Percentiles rank a stretch among this genome's conserved stretches.
These are phyloP conservation scores for Cladorrhinum sp. DNA, from an alignment of 2,329 filamentous ascomycete species.

Conservation along the genomic window DNA sequence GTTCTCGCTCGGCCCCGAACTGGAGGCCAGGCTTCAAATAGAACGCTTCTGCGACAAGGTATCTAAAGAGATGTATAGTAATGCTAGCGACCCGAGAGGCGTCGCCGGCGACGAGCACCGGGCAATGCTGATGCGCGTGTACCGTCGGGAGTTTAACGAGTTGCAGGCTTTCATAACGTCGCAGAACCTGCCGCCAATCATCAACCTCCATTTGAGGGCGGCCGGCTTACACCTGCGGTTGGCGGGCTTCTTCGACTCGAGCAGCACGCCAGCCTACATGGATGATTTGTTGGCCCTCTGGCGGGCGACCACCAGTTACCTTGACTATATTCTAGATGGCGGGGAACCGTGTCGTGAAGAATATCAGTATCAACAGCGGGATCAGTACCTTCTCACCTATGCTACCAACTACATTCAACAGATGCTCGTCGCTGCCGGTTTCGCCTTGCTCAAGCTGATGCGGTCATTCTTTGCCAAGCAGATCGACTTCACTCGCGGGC, in stretches of 20 bases:
- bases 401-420: constrained; percentile 77
- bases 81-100: constrained; percentile 68
- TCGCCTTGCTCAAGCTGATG: constrained; percentile 74
- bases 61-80: constrained; percentile 76
- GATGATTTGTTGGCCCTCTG: constrained; percentile 74
- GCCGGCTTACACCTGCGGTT: constrained; percentile 73
- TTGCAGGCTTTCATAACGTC: constrained; percentile 59
- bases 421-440: constrained; percentile 79
- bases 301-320: constrained; percentile 66
- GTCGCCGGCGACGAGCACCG: constrained; percentile 66
- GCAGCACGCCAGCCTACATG: constrained; percentile 66
- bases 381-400: constrained; percentile 59
- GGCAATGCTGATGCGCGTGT: constrained; percentile 64
- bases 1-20: constrained; percentile 57
- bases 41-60: constrained; percentile 75
- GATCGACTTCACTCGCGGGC: constrained; percentile 66
- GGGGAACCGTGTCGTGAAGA: constrained; percentile 42
- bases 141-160: constrained; percentile 62
- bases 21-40: constrained; percentile 66
- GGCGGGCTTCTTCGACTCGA: constrained; percentile 78
- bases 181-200: constrained; percentile 54
- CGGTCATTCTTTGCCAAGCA: constrained; percentile 71
- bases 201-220: constrained; percentile 66
- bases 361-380: constrained; percentile 43
- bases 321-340: constrained; percentile 61